A percentile compares a stretch with the other conserved stretches of the same genome.
These are phyloP conservation scores for Pyricularia grisea DNA, from an alignment of 2,329 filamentous ascomycete species.

Conservation along the genomic window DNA sequence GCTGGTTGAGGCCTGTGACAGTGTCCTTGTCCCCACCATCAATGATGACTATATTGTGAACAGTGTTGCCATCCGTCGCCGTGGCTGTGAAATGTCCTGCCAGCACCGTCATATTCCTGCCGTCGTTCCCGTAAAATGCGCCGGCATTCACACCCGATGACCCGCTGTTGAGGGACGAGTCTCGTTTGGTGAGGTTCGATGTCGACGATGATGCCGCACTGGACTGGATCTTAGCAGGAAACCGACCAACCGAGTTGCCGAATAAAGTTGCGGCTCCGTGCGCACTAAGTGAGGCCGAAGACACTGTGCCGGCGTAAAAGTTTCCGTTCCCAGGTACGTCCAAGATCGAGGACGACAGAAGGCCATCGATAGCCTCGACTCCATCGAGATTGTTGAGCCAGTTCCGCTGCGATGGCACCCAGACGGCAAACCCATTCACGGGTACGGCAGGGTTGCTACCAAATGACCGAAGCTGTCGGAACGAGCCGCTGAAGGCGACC, in stretches of 20 bases:
- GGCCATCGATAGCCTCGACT: conserved; percentile 59
- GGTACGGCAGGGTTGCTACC: conserved; percentile 48
- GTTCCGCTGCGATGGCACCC: conserved; percentile 76
- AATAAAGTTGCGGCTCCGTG: conserved; percentile 63
- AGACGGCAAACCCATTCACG: conserved; percentile 74
- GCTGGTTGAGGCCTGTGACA: conserved; percentile 59
- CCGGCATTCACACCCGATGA: conserved; percentile 67
- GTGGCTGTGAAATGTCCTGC: conserved; percentile 77
- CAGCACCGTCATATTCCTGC: conserved; percentile 74
- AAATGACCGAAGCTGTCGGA: conserved; percentile 63
- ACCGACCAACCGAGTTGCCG: conserved; percentile 38
- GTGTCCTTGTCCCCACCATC: conserved; percentile 60
- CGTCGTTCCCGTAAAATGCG: conserved; percentile 60
- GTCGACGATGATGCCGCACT: conserved; percentile 16
- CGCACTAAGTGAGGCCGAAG: conserved; percentile 63
- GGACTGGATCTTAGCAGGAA: conserved; percentile 47
- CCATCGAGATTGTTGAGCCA: conserved; percentile 77
- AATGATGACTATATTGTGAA: conserved; percentile 76
- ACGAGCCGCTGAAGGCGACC: conserved; percentile 72
- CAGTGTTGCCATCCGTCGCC: conserved; percentile 55
- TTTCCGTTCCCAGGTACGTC: conserved; percentile 52
- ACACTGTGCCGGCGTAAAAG: conserved; percentile 76
- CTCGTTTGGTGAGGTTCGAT: conserved; percentile 33
- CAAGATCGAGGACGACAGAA: conserved; percentile 60
- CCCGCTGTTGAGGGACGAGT: conserved; percentile 25